Evolutionary conservation across 73 alveolate species (phyloP), one percentile per base, ranked within the genome.

Genomic region (Effrenium voratum): DNA sequence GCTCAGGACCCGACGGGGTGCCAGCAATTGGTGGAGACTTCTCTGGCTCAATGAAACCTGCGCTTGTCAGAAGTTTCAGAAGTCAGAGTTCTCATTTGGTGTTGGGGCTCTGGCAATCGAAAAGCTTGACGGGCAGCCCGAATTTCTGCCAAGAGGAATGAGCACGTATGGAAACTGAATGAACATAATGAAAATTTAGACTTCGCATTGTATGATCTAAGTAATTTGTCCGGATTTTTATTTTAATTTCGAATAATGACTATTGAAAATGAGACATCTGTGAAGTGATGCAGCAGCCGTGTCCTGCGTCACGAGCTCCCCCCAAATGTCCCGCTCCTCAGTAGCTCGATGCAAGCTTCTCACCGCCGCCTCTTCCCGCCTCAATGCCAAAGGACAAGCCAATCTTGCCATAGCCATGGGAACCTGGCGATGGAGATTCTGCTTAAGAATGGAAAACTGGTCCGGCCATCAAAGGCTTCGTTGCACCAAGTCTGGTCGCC

Each of bases 381-480:
- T 90, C 97, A 52, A 90, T 90, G 97, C 97, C 97, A 57, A 90
- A 90, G 87, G 97, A 90, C 68, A 90, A 10, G 57, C 97, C 97
- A 32, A 90, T 50, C 34, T 57, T 38, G 22, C 97, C 97, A 28
- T 68, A n/a, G 76, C 97, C 97, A 34, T 90, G 97, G 43, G 88
- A 68, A n/a, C 92, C 92, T 80, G 36, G 80, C 80, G 32, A 43
- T 75, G 55, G 63, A 38, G 55, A 38, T 40, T 26, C 41, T 32
- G 41, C 41, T 15, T 0, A 1, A 3, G 28, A 2, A 41, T 40
- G 40, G 6, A 13, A 19, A 36, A 45, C 0, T 52, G 8, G 5
- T 0, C 40, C 12, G 24, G 30, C 97, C 97, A 19, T 90, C 97
- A 40, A 66, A 90, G 97, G 97, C 97, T 46, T 50, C 45, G 87